Percentiles rank a stretch among this genome's conserved stretches.
Conservation (phyloP, 129 eudicot species). For the Chrysanthemum seticuspe region DNA sequence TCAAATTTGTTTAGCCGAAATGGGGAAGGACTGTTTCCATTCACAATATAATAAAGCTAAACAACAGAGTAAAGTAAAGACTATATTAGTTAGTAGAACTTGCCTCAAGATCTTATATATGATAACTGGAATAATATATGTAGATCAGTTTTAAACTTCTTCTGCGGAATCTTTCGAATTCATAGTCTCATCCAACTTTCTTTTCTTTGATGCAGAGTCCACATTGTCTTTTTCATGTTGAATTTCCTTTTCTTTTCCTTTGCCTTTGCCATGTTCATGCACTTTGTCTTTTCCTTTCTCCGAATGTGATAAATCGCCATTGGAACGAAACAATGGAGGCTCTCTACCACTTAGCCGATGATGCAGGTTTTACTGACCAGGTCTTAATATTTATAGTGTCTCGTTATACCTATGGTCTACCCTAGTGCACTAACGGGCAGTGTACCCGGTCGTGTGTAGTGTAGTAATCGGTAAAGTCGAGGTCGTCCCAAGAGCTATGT, state of each 20-base stretch:
- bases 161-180: conserved; percentile 39
- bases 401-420: no score
- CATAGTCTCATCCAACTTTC: conserved; percentile 33
- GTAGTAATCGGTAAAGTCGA: no score
- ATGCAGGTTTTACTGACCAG: no score
- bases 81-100: conserved; percentile 19
- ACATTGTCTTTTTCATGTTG: conserved; percentile 35
- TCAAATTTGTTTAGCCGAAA: no score
- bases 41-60: background rate
- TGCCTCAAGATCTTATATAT: conserved; percentile 14
- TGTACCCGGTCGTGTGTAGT: no score
- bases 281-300: conserved; percentile 45
- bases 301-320: conserved; percentile 36
- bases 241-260: conserved; percentile 44
- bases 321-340: conserved; percentile 66
- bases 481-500: no score
- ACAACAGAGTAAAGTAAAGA: background rate
- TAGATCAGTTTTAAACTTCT: conserved; percentile 36
- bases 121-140: background rate
- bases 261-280: conserved; percentile 34
- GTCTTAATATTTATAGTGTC: no score
- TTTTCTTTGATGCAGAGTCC: conserved; percentile 43
- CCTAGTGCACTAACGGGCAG: no score
- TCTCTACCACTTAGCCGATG: conserved; percentile 73
- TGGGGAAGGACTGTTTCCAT: no score